Conservation (phyloP, 2,329 filamentous ascomycete genomes). For the Dryadomyces sulphureus region DNA sequence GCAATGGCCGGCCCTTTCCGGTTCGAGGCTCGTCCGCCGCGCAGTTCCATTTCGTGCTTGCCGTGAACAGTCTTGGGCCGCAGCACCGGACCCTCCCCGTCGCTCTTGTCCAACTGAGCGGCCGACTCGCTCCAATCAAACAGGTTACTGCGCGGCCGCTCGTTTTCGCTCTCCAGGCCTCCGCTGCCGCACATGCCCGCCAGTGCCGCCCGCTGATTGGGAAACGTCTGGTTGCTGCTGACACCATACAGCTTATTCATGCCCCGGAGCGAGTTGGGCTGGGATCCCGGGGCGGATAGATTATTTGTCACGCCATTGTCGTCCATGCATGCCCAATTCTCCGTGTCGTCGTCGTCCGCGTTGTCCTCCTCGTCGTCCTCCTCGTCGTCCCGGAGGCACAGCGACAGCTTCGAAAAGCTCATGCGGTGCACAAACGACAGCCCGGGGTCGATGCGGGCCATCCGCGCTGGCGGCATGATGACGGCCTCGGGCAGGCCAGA, state of each 20-base stretch:
- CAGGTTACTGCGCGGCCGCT: slow-evolving; percentile 50
- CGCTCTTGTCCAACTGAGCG: slow-evolving; percentile 40
- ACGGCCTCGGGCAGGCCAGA: too few species aligned
- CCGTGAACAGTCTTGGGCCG: slow-evolving; percentile 63
- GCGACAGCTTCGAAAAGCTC: slow-evolving; percentile 35
- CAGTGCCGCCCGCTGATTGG: slow-evolving; percentile 38
- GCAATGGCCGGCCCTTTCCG: slow-evolving; percentile 54
- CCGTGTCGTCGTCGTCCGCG: slow-evolving; percentile 48
- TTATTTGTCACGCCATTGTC: slow-evolving; percentile 38
- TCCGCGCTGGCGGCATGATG: not conserved
- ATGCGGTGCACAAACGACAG: slow-evolving; percentile 19
- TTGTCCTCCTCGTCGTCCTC: slow-evolving; percentile 51
- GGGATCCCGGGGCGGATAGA: slow-evolving; percentile 42
- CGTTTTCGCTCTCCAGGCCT: slow-evolving; percentile 16
- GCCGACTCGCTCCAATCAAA: slow-evolving; percentile 67
- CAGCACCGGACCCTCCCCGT: slow-evolving; percentile 40
- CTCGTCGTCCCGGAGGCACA: slow-evolving; percentile 49
- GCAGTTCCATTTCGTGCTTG: slow-evolving; percentile 55
- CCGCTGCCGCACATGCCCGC: slow-evolving; percentile 35
- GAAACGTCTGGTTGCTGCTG: slow-evolving; percentile 24
- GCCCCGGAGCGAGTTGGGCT: slow-evolving; percentile 21
- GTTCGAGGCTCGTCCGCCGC: slow-evolving; percentile 52
- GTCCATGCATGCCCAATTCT: slow-evolving; percentile 47
- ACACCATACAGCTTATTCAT: not conserved
- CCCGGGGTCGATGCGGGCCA: slow-evolving; percentile 6